Conservation (phyloP, 192 early-diverging fungal genomes). For the Coemansia sp. region DNA sequence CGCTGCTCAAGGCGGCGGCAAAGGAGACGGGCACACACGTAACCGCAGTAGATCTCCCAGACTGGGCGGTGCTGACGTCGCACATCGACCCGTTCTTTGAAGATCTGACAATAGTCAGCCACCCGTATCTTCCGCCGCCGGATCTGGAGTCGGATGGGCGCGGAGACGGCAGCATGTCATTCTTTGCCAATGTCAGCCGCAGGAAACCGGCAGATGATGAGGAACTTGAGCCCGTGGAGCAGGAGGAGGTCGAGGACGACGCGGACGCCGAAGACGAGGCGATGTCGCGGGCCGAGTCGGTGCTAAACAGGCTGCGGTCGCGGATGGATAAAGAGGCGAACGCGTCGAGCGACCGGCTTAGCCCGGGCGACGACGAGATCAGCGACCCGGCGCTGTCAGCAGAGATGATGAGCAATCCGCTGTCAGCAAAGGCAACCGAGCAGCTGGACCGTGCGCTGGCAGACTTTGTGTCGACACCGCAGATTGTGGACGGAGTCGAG, state of each 20-base stretch:
- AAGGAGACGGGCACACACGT: constrained; percentile 17
- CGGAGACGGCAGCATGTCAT: constrained; percentile 33
- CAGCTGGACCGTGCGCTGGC: constrained; percentile 26
- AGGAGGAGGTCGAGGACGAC: constrained; percentile 7
- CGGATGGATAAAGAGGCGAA: constrained; percentile 12
- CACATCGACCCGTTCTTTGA: constrained; percentile 44
- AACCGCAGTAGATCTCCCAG: constrained; percentile 42
- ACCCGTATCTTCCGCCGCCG: constrained; percentile 47
- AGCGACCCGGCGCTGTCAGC: constrained; percentile 40
- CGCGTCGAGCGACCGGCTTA: constrained; percentile 14
- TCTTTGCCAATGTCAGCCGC: constrained; percentile 42
- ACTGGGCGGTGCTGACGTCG: constrained; percentile 43
- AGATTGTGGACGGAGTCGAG: constrained; percentile 1
- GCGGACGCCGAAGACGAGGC: constrained; percentile 17
- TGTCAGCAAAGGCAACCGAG: constrained; percentile 32
- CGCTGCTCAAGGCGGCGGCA: constrained; percentile 18
- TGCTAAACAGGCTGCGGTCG: constrained; percentile 13
- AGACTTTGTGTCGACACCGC: constrained; percentile 21
- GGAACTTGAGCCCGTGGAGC: constrained; percentile 19
- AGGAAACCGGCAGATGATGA: constrained; percentile 17
- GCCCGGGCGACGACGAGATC: constrained; percentile 15
- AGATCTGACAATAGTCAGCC: constrained; percentile 50
- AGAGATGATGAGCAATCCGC: constrained; percentile 52
- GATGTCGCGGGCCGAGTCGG: constrained; percentile 3
- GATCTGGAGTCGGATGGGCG: constrained; percentile 20